Evolutionary conservation across 2,329 filamentous ascomycete genomes (phyloP).

Genomic region (Leptodontidium sp.): DNA sequence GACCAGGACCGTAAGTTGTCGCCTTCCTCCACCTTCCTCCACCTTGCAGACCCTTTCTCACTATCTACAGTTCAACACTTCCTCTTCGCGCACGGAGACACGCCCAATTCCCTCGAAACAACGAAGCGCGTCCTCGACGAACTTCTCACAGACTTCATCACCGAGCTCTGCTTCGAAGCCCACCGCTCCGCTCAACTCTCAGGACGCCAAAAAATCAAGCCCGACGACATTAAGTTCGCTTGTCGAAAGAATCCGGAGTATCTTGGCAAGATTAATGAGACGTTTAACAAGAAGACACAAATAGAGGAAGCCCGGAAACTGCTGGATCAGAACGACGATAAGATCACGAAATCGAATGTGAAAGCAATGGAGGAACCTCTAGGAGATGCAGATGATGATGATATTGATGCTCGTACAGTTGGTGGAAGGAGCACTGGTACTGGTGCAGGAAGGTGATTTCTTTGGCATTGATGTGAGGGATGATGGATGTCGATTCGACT

Average conservation of each 20-base stretch:
- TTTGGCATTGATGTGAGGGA: not conserved
- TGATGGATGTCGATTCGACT: not conserved
- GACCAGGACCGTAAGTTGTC: constrained; percentile 70
- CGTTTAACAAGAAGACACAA: constrained; percentile 86
- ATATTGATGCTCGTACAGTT: constrained; percentile 46
- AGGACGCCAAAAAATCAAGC: constrained; percentile 94
- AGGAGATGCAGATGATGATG: constrained; percentile 61
- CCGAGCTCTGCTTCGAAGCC: constrained; percentile 90
- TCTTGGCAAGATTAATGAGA: constrained; percentile 87
- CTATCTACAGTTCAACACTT: constrained; percentile 69
- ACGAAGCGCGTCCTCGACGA: constrained; percentile 91
- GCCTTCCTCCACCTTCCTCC: not conserved
- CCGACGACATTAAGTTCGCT: constrained; percentile 97
- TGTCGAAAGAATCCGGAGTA: constrained; percentile 85
- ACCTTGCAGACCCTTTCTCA: constrained; percentile 12
- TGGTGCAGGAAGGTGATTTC: constrained; percentile 12
- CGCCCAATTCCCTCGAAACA: constrained; percentile 78
- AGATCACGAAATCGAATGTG: constrained; percentile 62
- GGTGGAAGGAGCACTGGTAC: constrained; percentile 37
- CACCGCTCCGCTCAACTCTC: constrained; percentile 85
- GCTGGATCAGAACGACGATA: constrained; percentile 73
- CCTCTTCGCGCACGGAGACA: constrained; percentile 83
- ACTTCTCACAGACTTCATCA: constrained; percentile 95
- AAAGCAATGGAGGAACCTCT: constrained; percentile 56
- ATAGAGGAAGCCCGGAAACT: constrained; percentile 84